Conservation (phyloP, 83 land plant species). For the Picea abies region DNA sequence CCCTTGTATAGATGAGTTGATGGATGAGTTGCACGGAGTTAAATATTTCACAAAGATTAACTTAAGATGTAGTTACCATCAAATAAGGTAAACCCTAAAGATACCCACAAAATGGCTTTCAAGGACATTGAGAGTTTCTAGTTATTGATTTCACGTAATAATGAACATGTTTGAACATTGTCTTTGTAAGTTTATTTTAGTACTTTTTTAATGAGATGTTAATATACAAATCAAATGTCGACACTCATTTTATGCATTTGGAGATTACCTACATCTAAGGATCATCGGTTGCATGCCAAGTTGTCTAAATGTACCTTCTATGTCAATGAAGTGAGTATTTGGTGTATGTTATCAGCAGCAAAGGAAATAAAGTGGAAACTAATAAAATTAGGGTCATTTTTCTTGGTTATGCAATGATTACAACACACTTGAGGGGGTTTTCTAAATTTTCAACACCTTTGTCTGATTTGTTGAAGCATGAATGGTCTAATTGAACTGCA, state of each 20-base stretch:
- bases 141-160: not conserved
- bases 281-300: too few species aligned
- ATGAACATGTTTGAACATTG: not conserved
- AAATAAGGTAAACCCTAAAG: not conserved
- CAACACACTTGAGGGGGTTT: not conserved
- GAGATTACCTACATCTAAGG: too few species aligned
- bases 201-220: too few species aligned
- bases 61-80: not conserved
- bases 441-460: not conserved
- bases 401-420: not conserved
- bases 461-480: not conserved
- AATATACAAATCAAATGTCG: too few species aligned
- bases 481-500: not conserved
- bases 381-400: not conserved
- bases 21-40: not conserved
- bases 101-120: not conserved
- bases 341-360: too few species aligned
- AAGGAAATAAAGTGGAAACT: too few species aligned
- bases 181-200: too few species aligned
- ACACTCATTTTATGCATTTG: too few species aligned
- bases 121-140: not conserved
- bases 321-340: too few species aligned
- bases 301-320: too few species aligned
- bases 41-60: not conserved
- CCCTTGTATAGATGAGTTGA: not conserved